Conservation (phyloP, 176 grass and related monocot species). For the Pontederia crassipes region DNA sequence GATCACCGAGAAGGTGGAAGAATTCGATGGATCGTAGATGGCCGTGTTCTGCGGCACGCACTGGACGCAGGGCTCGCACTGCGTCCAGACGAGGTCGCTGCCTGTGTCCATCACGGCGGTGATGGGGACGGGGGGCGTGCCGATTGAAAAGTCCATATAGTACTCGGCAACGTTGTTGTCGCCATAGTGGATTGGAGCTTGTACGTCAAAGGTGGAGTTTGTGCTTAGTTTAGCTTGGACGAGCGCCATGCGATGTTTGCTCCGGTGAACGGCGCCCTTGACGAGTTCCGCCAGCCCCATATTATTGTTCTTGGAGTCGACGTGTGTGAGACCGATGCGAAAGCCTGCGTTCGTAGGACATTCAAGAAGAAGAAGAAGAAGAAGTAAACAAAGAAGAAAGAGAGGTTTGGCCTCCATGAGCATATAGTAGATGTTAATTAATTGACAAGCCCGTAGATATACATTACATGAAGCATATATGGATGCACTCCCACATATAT, state of each 20-base stretch:
- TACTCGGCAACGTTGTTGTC: conserved; percentile 12
- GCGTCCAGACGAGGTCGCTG: conserved; percentile 53
- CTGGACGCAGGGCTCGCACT: conserved; percentile 31
- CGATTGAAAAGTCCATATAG: conserved; percentile 35
- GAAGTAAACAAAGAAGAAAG: too few relatives aligned
- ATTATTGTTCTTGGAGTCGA: not conserved
- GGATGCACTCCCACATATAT: too few relatives aligned
- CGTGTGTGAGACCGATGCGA: conserved; percentile 19
- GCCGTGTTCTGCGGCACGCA: conserved; percentile 36
- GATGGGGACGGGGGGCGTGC: conserved; percentile 36
- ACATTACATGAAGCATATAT: too few relatives aligned
- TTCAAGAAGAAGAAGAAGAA: too few relatives aligned
- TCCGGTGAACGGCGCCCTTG: conserved; percentile 4
- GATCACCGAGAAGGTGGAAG: conserved; percentile 26
- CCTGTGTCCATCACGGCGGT: conserved; percentile 32
- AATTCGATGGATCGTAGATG: conserved; percentile 32
- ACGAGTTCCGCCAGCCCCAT: conserved; percentile 10
- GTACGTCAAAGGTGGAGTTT: not conserved
- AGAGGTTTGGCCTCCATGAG: too few relatives aligned
- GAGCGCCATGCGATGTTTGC: not conserved
- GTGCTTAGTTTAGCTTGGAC: not conserved
- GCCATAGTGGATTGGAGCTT: conserved; percentile 1
- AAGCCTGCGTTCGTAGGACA: not conserved
- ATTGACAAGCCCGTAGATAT: too few relatives aligned
- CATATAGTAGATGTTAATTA: too few relatives aligned